Evolutionary conservation across 2,329 filamentous ascomycete genomes (phyloP), one percentile per base, ranked within the genome.

Genomic region (Hypoxylon sp.): DNA sequence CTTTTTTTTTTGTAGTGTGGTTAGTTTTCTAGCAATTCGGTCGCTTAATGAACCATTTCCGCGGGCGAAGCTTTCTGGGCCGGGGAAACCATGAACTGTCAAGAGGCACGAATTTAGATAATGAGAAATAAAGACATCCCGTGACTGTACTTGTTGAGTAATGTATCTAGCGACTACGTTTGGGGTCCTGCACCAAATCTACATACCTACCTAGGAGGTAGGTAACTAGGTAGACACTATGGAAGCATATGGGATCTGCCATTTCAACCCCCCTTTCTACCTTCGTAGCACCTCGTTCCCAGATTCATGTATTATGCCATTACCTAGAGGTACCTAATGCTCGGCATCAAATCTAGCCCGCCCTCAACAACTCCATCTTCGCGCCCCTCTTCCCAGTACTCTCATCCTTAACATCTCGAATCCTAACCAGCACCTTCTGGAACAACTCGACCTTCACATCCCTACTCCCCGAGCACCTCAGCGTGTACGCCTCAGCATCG

Each of bases 311-410:
- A 14, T 8, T 44, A 14, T 8, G 3, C 35, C 35, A n/a, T 17
- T 6, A 4, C n/a, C 37, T 42, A 22, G 1, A 22, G 29, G 6
- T 31, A 31, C 9, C 29, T 31, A 31, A 31, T 1, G 29, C 29
- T 31, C 8, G 1, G 29, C 29, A 6, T 44, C 39, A 17, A 8
- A 9, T 26, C 53, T 50, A 74, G 4, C 57, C 64, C 37, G 69
- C 53, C 5, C 71, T 46, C 14, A 91, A 82, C 76, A 92, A 78
- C 81, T 91, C 90, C 85, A 96, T 87, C 85, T 91, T 94, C 22
- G 94, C 92, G 73, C 93, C 95, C 72, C 96, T 89, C 90, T 98
- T 99, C 62, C 96, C 96, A n/a, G 95, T 98, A 67, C 89, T 89
- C 83, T 97, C 93, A 80, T 99, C 96, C 84, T 94, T 93, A 78